Evolutionary conservation across 2,329 filamentous ascomycete genomes (phyloP).

Genomic region (Dactylella cylindrospora): DNA sequence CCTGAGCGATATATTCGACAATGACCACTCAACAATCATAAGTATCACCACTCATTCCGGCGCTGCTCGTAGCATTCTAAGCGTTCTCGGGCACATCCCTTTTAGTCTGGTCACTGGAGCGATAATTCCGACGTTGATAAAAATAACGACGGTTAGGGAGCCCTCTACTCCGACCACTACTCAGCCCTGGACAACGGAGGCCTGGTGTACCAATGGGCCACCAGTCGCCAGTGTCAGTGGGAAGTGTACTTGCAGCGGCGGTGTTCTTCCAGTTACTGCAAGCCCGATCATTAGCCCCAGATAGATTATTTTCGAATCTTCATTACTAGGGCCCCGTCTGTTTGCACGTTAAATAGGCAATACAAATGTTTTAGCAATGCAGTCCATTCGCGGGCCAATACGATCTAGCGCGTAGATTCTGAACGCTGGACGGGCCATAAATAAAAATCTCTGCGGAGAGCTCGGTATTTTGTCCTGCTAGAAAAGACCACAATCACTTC

Average conservation of each 20-base stretch:
- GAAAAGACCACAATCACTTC: too few relatives aligned
- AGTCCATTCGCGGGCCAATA: too few relatives aligned
- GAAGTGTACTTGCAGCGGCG: conserved; percentile 23
- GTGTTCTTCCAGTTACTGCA: conserved; percentile 16
- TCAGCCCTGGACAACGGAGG: conserved; percentile 49
- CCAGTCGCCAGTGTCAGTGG: conserved; percentile 31
- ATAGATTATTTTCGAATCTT: neutral
- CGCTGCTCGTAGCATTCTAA: conserved; percentile 58
- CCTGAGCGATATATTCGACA: conserved; percentile 61
- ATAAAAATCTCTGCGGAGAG: too few relatives aligned
- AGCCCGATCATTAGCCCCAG: conserved; percentile 39
- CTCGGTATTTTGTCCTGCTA: neutral
- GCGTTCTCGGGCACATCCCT: conserved; percentile 62
- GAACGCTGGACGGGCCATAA: too few relatives aligned
- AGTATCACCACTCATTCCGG: conserved; percentile 64
- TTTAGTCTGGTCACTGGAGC: conserved; percentile 66
- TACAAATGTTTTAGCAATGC: neutral
- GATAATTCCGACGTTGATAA: conserved; percentile 67
- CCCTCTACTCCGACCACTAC: conserved; percentile 50
- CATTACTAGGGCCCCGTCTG: too few relatives aligned
- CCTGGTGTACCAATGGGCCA: conserved; percentile 39
- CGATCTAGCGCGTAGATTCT: too few relatives aligned
- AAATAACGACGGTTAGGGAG: conserved; percentile 56
- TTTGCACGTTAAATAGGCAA: neutral
- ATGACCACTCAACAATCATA: conserved; percentile 60